Base-by-base conservation (phyloP, 306 rosid genomes). In the Cucumis hystrix region DNA sequence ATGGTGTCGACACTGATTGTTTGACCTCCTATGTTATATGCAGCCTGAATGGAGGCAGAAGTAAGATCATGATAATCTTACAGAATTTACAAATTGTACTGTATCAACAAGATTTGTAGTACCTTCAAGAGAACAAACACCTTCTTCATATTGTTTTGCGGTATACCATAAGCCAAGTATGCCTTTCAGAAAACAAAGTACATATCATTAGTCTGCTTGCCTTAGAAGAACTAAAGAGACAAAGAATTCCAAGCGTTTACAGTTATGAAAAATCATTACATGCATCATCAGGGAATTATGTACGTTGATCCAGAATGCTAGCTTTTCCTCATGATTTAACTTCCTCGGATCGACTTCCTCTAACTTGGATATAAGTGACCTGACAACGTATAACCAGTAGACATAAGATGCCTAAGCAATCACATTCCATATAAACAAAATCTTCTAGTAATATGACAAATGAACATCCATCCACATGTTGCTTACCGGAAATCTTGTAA, bases 261-360 rank as follows among this genome's bases (percentile, higher is more conserved):
- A 68, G 30, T 20, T 25, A 56, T 35, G 81, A 78, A 67, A 62
- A 37, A 51, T 62, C 59, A 56, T 89, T 95, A 96, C 99, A 88
- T 96, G 99, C 99, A 96, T 96, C 83, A 96, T 92, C 80, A 96
- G 86, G 35, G 99, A 88, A 85, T 96, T 96, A 88, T 96, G 98
- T 78, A 92, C 77, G 85, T 96, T 96, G 75, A 92, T 92, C 99
- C 99, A 96, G 79, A 96, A 96, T 11, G 99, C 97, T 78, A 96
- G 86, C 87, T 96, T 96, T 84, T 96, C 99, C 76, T 88, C 93
- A 12, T 91, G 92, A 77, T 87, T 82, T 88, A 96, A 84, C 83
- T 83, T 91, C 82, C 89, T 82, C 16, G 89, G 97, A 85, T 96
- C 87, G 41, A 92, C 86, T 75, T 91, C 88, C 86, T 96, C 98